These are phyloP conservation scores for Globisporangium paroecandrum DNA, from an alignment of 352 stramenopile species.

Conservation along the genomic window DNA sequence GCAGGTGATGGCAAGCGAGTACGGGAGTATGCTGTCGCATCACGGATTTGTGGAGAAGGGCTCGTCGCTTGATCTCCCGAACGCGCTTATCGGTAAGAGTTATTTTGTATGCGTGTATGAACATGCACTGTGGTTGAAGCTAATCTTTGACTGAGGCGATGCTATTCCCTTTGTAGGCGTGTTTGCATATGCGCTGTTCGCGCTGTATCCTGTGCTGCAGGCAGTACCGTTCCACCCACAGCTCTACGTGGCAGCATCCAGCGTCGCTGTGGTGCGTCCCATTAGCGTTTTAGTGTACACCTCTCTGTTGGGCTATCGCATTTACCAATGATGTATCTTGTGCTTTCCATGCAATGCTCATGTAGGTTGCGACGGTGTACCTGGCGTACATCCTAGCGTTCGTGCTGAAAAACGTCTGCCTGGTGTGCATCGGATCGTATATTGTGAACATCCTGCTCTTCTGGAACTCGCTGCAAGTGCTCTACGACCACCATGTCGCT, in stretches of 20 bases:
- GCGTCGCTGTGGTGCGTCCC: constrained; percentile 30
- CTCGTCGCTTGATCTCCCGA: constrained; percentile 46
- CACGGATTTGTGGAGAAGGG: constrained; percentile 34
- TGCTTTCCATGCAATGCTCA: neutral
- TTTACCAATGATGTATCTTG: neutral
- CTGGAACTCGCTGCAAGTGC: constrained; percentile 41
- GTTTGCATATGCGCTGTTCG: constrained; percentile 41
- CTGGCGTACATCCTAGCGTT: constrained; percentile 57
- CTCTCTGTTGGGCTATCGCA: neutral
- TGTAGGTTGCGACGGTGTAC: constrained; percentile 41
- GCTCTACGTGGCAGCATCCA: constrained; percentile 43
- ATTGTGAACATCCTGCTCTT: constrained; percentile 39
- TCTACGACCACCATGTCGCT: constrained; percentile 20
- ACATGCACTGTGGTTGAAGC: neutral
- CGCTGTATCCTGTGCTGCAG: constrained; percentile 40
- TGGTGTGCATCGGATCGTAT: constrained; percentile 59
- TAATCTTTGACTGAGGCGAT: neutral
- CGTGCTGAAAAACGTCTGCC: constrained; percentile 49
- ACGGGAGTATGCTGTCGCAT: constrained; percentile 42
- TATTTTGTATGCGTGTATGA: neutral
- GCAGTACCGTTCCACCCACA: constrained; percentile 36
- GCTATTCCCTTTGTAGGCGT: constrained; percentile 22
- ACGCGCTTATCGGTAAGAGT: constrained; percentile 38
- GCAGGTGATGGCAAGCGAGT: constrained; percentile 57
- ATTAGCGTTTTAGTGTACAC: neutral